These are phyloP conservation scores for Nemania sp. DNA, from an alignment of 2,329 filamentous ascomycete species.

Conservation along the genomic window DNA sequence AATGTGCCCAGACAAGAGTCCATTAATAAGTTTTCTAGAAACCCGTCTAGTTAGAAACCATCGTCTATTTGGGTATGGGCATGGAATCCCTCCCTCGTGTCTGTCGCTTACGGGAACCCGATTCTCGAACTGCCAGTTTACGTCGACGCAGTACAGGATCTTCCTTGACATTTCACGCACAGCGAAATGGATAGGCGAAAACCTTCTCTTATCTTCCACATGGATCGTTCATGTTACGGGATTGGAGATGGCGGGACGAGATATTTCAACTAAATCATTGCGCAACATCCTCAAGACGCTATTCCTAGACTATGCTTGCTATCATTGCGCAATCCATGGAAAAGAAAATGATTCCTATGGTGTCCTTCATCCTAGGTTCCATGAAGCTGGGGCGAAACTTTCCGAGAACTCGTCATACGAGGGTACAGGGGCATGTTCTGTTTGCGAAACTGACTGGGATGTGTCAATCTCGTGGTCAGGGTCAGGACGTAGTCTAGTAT, in stretches of 20 bases:
- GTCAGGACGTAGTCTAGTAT: conserved; percentile 9
- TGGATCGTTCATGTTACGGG: conserved; percentile 17
- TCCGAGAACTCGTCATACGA: conserved; percentile 12
- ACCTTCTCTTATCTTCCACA: conserved; percentile 13
- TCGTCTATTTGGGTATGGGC: conserved; percentile 9
- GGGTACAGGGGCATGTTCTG: conserved; percentile 1
- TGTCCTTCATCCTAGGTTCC: conserved; percentile 12
- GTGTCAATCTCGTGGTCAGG: conserved; percentile 12
- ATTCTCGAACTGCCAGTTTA: conserved; percentile 3
- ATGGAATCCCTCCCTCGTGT: conserved; percentile 15
- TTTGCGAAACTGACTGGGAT: conserved; percentile 16
- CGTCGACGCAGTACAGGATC: neutral
- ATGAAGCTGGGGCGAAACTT: conserved; percentile 13
- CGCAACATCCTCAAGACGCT: neutral
- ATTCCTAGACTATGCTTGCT: conserved; percentile 3
- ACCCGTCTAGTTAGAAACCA: conserved; percentile 13
- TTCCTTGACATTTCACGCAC: conserved; percentile 9
- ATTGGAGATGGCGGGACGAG: neutral
- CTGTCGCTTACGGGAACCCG: conserved; percentile 3
- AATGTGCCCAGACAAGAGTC: conserved; percentile 2
- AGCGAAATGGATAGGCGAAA: conserved; percentile 9
- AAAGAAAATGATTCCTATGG: neutral
- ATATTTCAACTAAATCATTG: conserved; percentile 14
- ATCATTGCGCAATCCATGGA: conserved; percentile 6
- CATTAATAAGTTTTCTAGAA: conserved; percentile 3